phyloP scores from a whole-genome alignment of 352 stramenopile genomes.

The Phytophthora lateralis region DNA sequence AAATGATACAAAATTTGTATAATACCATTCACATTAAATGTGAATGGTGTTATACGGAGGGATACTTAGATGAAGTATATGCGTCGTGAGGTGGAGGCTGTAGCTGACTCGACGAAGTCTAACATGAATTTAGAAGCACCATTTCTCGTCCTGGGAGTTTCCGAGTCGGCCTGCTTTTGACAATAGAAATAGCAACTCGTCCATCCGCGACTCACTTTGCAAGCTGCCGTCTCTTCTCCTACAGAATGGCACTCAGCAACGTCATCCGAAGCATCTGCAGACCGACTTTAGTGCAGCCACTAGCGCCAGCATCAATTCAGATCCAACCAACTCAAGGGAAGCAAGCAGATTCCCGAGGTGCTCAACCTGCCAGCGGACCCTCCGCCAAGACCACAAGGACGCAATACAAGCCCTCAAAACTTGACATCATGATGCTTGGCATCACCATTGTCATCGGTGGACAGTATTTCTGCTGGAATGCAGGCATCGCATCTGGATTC shows the following conservation, averaged over 20 bases:
- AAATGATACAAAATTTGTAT: too few species aligned
- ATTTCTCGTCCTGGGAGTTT: constrained; percentile 2
- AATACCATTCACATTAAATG: too few species aligned
- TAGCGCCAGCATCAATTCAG: neutral
- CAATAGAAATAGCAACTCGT: neutral
- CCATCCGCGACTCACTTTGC: neutral
- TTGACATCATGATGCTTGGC: constrained; percentile 50
- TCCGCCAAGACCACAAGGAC: neutral
- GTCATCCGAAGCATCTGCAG: neutral
- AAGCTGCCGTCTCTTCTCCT: neutral
- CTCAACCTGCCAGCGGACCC: neutral
- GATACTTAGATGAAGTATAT: too few species aligned
- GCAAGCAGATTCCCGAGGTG: neutral
- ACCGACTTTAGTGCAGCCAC: neutral
- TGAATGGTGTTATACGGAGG: too few species aligned
- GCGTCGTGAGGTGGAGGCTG: too few species aligned
- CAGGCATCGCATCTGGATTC: constrained; percentile 41
- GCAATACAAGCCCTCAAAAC: constrained; percentile 34
- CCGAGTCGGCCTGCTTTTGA: neutral
- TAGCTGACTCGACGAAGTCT: neutral
- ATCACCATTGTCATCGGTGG: constrained; percentile 61
- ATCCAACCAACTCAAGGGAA: neutral
- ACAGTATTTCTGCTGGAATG: constrained; percentile 62
- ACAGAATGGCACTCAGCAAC: neutral
- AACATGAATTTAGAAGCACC: neutral